A percentile compares a stretch with the other conserved stretches of the same genome.
These are phyloP conservation scores for Clitopilus passeckerianus DNA, from an alignment of 768 basidiomycete genomes.

Conservation along the genomic window DNA sequence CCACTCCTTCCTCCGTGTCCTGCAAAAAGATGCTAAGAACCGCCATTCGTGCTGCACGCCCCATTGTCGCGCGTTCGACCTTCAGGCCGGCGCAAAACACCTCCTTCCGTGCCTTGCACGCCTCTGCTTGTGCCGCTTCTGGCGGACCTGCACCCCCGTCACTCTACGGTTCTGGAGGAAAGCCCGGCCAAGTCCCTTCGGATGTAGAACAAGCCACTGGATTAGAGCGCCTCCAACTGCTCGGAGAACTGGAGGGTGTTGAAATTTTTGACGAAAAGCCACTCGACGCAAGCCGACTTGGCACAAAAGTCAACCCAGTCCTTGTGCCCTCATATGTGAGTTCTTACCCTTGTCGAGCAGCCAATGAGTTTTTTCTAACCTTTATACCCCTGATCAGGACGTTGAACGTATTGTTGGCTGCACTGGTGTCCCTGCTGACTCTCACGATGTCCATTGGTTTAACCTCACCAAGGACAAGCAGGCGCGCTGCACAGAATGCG, in stretches of 20 bases:
- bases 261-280: conserved; percentile 88
- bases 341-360: conserved; percentile 4
- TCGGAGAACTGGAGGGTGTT: conserved; percentile 84
- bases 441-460: conserved; percentile 92
- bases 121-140: conserved; percentile 49
- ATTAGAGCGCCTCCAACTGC: conserved; percentile 90
- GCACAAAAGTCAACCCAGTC: conserved; percentile 85
- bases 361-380: not conserved
- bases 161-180: conserved; percentile 68
- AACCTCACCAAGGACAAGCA: conserved; percentile 57
- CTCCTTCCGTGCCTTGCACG: conserved; percentile 54
- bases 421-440: conserved; percentile 92
- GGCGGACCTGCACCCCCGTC: conserved; percentile 55
- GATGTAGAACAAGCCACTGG: conserved; percentile 92
- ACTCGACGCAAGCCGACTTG: conserved; percentile 78
- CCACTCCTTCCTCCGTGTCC: not conserved
- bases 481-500: conserved; percentile 88
- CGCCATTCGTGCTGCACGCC: conserved; percentile 41
- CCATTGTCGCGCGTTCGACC: conserved; percentile 33
- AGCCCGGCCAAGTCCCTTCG: conserved; percentile 72
- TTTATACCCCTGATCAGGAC: conserved; percentile 45
- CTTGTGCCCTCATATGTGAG: conserved; percentile 83
- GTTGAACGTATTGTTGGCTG: conserved; percentile 85
- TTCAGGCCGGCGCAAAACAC: conserved; percentile 23
- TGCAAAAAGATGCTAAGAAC: conserved; percentile 36